These are phyloP conservation scores for Acanthamoeba lugdunensis DNA, from an alignment of 208 protist species.

Conservation along the genomic window DNA sequence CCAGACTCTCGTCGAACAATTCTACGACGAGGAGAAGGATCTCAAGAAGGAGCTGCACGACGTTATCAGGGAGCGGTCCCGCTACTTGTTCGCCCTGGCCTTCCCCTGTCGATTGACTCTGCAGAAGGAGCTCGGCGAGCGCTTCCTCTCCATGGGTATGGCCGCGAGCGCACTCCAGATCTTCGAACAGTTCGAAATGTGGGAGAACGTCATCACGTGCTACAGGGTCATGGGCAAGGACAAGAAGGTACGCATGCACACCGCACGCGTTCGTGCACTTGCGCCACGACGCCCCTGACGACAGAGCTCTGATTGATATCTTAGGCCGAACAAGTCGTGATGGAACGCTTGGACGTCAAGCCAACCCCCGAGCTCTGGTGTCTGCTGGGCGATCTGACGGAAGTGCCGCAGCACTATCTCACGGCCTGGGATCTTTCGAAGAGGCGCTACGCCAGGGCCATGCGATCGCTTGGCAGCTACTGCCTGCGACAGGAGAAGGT, in stretches of 20 bases:
- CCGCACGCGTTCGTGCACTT: too few relatives aligned
- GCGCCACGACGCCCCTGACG: not conserved
- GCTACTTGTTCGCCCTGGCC: slow-evolving; percentile 71
- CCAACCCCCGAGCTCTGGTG: slow-evolving; percentile 83
- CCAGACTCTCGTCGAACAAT: slow-evolving; percentile 86
- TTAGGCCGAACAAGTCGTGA: slow-evolving; percentile 80
- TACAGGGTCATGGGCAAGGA: slow-evolving; percentile 80
- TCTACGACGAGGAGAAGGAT: slow-evolving; percentile 75
- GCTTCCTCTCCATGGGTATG: slow-evolving; percentile 81
- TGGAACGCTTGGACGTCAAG: slow-evolving; percentile 54
- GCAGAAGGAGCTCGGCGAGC: slow-evolving; percentile 79
- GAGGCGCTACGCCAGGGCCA: slow-evolving; percentile 75
- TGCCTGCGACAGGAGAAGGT: slow-evolving; percentile 75
- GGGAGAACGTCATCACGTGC: slow-evolving; percentile 83
- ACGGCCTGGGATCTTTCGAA: slow-evolving; percentile 82
- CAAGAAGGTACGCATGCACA: slow-evolving; percentile 34
- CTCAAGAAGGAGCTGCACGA: slow-evolving; percentile 34
- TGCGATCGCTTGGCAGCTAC: slow-evolving; percentile 76
- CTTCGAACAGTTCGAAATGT: slow-evolving; percentile 86
- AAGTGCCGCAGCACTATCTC: slow-evolving; percentile 74
- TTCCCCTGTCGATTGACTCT: slow-evolving; percentile 74
- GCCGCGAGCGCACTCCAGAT: slow-evolving; percentile 81
- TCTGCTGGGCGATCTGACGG: slow-evolving; percentile 82
- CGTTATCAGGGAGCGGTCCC: slow-evolving; percentile 39
- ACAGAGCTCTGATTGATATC: not conserved